Conservation (phyloP, 495 filamentous ascomycete species). For the Aspergillus heteromorphus region DNA sequence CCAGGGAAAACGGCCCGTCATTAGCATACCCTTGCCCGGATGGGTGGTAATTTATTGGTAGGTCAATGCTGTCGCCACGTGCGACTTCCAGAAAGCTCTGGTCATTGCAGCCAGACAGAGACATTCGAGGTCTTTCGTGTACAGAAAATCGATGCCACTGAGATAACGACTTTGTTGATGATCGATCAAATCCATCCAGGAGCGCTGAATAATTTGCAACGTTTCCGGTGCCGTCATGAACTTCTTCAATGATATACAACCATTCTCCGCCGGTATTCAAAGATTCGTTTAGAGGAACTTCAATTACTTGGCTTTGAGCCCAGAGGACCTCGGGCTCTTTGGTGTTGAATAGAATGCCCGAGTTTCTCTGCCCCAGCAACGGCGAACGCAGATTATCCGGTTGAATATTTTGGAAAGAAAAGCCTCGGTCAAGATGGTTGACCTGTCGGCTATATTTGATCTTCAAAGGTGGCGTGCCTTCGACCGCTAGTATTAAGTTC, state of each 20-base stretch:
- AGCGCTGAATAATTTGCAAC: constrained; percentile 67
- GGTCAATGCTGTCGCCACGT: constrained; percentile 58
- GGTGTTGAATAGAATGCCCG: constrained; percentile 49
- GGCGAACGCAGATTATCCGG: constrained; percentile 82
- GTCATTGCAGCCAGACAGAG: constrained; percentile 68
- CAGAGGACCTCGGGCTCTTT: constrained; percentile 61
- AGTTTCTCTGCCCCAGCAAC: constrained; percentile 50
- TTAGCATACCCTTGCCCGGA: constrained; percentile 46
- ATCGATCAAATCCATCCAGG: constrained; percentile 53
- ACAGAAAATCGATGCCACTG: constrained; percentile 78
- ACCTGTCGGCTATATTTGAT: constrained; percentile 84
- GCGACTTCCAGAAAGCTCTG: constrained; percentile 76
- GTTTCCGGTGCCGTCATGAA: constrained; percentile 86
- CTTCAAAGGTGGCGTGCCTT: constrained; percentile 86
- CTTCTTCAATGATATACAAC: constrained; percentile 86
- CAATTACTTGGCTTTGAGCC: constrained; percentile 69
- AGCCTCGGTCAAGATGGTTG: constrained; percentile 66
- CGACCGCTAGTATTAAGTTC: constrained; percentile 71
- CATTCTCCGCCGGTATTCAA: constrained; percentile 71
- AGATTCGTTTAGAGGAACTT: constrained; percentile 82
- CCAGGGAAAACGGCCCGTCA: constrained; percentile 39
- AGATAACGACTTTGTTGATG: constrained; percentile 50
- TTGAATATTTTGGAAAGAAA: constrained; percentile 85
- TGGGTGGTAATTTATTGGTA: constrained; percentile 69
- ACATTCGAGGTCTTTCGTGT: constrained; percentile 73